phyloP scores from a whole-genome alignment of 495 filamentous ascomycete species.

The Penicillium nucicola region DNA sequence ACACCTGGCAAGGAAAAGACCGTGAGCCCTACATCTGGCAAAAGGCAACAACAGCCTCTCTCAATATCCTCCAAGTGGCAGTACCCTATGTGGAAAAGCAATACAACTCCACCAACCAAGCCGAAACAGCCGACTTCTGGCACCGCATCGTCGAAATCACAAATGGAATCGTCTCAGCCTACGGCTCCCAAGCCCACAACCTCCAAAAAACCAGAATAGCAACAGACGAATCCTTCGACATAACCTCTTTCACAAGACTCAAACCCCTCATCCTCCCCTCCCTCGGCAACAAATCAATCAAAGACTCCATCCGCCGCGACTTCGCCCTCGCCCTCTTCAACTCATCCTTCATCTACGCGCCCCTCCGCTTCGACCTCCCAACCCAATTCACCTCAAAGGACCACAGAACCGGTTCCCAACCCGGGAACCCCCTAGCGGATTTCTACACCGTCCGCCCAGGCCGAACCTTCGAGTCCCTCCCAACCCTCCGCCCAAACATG shows the following conservation, averaged over 20 bases:
- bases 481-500: slow-evolving; percentile 66
- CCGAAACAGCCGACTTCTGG: slow-evolving; percentile 41
- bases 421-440: slow-evolving; percentile 54
- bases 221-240: slow-evolving; percentile 70
- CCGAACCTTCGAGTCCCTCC: slow-evolving; percentile 64
- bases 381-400: slow-evolving; percentile 26
- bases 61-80: slow-evolving; percentile 65
- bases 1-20: slow-evolving; percentile 60
- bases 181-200: slow-evolving; percentile 27
- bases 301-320: slow-evolving; percentile 62
- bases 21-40: slow-evolving; percentile 69
- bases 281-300: slow-evolving; percentile 62
- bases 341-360: slow-evolving; percentile 75
- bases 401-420: no score
- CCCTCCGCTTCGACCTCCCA: slow-evolving; percentile 62
- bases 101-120: slow-evolving; percentile 26
- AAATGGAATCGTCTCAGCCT: slow-evolving; percentile 41
- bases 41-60: slow-evolving; percentile 64
- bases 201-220: slow-evolving; percentile 26
- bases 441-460: slow-evolving; percentile 66
- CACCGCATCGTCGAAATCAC: slow-evolving; percentile 35
- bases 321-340: slow-evolving; percentile 78
- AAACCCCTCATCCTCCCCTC: slow-evolving; percentile 69
- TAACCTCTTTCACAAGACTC: slow-evolving; percentile 65
- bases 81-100: slow-evolving; percentile 60